phyloP scores from a whole-genome alignment of 768 basidiomycete genomes.

The Termitomyces sp. region DNA sequence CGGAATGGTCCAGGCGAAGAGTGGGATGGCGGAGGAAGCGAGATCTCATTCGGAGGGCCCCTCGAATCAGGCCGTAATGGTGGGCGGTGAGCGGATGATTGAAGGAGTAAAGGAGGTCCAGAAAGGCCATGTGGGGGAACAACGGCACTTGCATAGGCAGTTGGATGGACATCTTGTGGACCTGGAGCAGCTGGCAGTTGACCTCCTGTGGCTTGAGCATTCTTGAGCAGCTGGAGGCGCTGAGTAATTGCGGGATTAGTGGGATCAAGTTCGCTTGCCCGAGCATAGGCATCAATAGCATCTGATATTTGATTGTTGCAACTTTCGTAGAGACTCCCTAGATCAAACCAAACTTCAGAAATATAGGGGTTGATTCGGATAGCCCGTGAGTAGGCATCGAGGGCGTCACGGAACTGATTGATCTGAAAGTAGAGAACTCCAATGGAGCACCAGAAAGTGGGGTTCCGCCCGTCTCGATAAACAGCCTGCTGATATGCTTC shows the following conservation, averaged over 20 bases:
- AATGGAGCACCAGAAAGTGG: slow-evolving; percentile 99
- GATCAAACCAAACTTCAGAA: slow-evolving; percentile 92
- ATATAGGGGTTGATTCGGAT: slow-evolving; percentile 99
- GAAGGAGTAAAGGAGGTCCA: slow-evolving; percentile 63
- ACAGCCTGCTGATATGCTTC: slow-evolving; percentile 99
- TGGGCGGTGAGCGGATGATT: slow-evolving; percentile 45
- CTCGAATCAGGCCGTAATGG: slow-evolving; percentile 65
- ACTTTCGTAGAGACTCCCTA: slow-evolving; percentile 93
- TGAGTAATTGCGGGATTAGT: slow-evolving; percentile 77
- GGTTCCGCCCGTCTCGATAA: slow-evolving; percentile 97
- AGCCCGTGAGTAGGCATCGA: slow-evolving; percentile 97
- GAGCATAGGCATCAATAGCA: slow-evolving; percentile 96
- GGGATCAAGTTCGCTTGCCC: slow-evolving; percentile 92
- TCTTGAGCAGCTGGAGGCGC: slow-evolving; percentile 72
- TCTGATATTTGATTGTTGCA: slow-evolving; percentile 99
- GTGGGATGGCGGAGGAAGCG: slow-evolving; percentile 61
- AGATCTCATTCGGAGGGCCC: slow-evolving; percentile 51
- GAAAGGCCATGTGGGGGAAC: slow-evolving; percentile 65
- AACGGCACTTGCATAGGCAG: slow-evolving; percentile 80
- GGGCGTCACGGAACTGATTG: slow-evolving; percentile 97
- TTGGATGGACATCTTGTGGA: slow-evolving; percentile 94
- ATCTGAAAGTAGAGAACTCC: slow-evolving; percentile 99
- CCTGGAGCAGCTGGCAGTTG: slow-evolving; percentile 84
- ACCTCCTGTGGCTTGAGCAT: slow-evolving; percentile 70
- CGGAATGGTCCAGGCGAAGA: slow-evolving; percentile 72